phyloP scores from a whole-genome alignment of 768 basidiomycete species.

The Thelephora aurantiotincta region DNA sequence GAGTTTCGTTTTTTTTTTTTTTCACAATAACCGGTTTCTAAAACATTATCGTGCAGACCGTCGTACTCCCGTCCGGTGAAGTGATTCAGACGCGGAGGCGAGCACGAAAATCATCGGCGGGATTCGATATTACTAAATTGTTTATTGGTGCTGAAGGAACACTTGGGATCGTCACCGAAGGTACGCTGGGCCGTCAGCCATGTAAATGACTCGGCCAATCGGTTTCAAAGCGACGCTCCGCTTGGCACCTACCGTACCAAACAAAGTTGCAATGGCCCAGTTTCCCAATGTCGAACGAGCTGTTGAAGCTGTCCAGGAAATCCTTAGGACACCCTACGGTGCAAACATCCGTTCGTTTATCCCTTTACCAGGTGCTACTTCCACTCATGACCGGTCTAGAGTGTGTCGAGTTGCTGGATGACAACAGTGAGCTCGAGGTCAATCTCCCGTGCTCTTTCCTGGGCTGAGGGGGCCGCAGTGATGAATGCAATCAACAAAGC shows the following conservation, averaged over 20 bases:
- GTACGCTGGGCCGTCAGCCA: constrained; percentile 17
- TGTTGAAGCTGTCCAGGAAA: constrained; percentile 69
- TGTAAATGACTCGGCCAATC: background rate
- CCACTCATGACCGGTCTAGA: constrained; percentile 26
- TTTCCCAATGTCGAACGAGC: constrained; percentile 70
- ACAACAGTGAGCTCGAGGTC: constrained; percentile 32
- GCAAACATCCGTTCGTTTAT: constrained; percentile 47
- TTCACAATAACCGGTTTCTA: background rate
- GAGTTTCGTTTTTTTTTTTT: constrained; percentile 13
- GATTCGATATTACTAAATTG: constrained; percentile 74
- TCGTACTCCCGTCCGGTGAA: constrained; percentile 71
- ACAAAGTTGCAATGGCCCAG: constrained; percentile 77
- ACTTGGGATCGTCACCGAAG: constrained; percentile 76
- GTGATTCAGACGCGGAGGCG: constrained; percentile 74
- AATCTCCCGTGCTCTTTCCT: background rate
- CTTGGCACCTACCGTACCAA: constrained; percentile 67
- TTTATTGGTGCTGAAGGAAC: constrained; percentile 88
- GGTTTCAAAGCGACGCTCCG: constrained; percentile 55
- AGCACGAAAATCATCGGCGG: constrained; percentile 72
- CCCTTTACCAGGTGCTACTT: background rate
- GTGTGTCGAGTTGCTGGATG: constrained; percentile 82
- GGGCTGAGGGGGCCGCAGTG: constrained; percentile 24
- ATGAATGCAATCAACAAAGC: constrained; percentile 65
- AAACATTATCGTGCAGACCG: constrained; percentile 33
- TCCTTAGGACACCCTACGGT: constrained; percentile 54